A percentile compares a stretch with the other conserved stretches of the same genome.
Evolutionary conservation across 108 stramenopile species (phyloP).

Genomic region (Nitzschia palea): DNA sequence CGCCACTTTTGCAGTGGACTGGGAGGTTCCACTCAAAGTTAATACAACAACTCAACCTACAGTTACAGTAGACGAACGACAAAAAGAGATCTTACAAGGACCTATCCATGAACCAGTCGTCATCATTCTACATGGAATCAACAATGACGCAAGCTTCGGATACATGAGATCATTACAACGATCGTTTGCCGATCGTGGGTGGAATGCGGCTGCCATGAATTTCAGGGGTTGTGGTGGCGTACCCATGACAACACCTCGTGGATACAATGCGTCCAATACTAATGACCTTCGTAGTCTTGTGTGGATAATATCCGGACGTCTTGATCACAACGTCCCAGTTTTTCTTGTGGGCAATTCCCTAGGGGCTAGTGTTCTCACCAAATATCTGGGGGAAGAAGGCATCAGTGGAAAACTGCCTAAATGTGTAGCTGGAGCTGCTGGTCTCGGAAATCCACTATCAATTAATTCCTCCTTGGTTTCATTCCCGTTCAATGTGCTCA

Average conservation of each 20-base stretch:
- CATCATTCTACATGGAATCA: constrained; percentile 81
- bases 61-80: constrained; percentile 9
- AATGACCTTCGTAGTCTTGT: constrained; percentile 76
- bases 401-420: constrained; percentile 65
- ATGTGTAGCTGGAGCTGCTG: constrained; percentile 72
- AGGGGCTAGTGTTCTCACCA: constrained; percentile 81
- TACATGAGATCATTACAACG: constrained; percentile 80
- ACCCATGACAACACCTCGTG: constrained; percentile 63
- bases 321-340: constrained; percentile 50
- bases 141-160: constrained; percentile 87
- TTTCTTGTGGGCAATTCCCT: constrained; percentile 79
- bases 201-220: constrained; percentile 80
- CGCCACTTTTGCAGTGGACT: constrained; percentile 73
- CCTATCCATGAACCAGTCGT: constrained; percentile 66
- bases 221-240: constrained; percentile 74
- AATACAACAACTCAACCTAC: background rate
- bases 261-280: constrained; percentile 78
- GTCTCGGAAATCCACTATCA: constrained; percentile 77
- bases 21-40: constrained; percentile 60
- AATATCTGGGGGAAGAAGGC: constrained; percentile 89
- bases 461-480: constrained; percentile 47
- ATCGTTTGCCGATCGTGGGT: constrained; percentile 71
- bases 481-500: constrained; percentile 60
- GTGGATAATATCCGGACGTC: constrained; percentile 47
- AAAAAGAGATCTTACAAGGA: constrained; percentile 33